Conservation (phyloP, 208 protist species). For the Crithidia fasciculata region DNA sequence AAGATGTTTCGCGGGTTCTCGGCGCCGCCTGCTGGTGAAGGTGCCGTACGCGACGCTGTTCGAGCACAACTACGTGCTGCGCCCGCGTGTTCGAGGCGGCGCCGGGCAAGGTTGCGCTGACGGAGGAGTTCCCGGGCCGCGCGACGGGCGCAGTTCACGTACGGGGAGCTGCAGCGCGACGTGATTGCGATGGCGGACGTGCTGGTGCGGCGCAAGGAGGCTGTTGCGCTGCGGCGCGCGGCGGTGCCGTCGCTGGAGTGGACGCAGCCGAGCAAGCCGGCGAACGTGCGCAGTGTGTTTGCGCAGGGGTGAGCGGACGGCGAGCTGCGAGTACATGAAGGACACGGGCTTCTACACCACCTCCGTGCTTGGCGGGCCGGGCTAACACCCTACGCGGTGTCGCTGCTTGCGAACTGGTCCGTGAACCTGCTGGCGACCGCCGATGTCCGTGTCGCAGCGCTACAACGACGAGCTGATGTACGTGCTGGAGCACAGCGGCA, state of each 20-base stretch:
- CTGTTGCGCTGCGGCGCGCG: conserved; percentile 38
- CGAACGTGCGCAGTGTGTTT: conserved; percentile 71
- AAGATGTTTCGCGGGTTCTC: conserved; percentile 8
- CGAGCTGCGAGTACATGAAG: conserved; percentile 71
- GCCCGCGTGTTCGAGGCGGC: conserved; percentile 72
- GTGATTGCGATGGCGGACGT: conserved; percentile 69
- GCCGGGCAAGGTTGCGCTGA: conserved; percentile 62
- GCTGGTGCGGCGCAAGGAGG: conserved; percentile 60
- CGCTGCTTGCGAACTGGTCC: conserved; percentile 76
- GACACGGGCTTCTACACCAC: conserved; percentile 75
- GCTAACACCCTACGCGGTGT: conserved; percentile 82
- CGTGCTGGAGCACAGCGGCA: conserved; percentile 79
- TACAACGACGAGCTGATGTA: conserved; percentile 84
- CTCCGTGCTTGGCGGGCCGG: conserved; percentile 59
- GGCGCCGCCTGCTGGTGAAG: conserved; percentile 6
- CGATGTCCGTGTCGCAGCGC: conserved; percentile 72
- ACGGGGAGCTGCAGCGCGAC: conserved; percentile 82
- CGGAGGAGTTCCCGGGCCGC: conserved; percentile 64
- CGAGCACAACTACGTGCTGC: conserved; percentile 69
- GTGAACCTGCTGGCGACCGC: conserved; percentile 79
- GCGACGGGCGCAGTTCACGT: conserved; percentile 59
- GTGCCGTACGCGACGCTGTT: conserved; percentile 76
- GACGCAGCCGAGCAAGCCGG: conserved; percentile 60
- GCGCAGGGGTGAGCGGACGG: conserved; percentile 53
- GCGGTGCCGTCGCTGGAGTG: conserved; percentile 59